Evolutionary conservation across 257 asterid species (phyloP).

Genomic region (Perilla frutescens): DNA sequence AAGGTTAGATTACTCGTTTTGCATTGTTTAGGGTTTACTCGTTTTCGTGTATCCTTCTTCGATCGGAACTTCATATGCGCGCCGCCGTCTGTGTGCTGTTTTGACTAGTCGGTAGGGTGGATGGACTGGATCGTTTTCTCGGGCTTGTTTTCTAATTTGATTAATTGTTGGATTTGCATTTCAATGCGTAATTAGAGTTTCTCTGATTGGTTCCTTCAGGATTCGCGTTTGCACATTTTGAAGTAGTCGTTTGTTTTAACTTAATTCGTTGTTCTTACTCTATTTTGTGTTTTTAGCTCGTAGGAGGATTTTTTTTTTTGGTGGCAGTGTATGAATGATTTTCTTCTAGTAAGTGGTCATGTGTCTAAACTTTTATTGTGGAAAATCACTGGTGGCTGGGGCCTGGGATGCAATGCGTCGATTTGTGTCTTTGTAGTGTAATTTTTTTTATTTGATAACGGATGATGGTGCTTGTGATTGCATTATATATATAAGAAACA

Average conservation of each 20-base stretch:
- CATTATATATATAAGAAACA: not conserved
- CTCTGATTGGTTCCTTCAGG: not conserved
- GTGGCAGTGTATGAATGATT: not conserved
- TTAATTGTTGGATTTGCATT: not conserved
- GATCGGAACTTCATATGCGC: not conserved
- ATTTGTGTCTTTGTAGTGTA: not conserved
- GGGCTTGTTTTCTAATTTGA: not conserved
- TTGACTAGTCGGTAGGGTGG: not conserved
- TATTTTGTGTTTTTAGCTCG: not conserved
- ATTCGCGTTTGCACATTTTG: not conserved
- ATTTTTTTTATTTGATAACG: not conserved
- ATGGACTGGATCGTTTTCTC: not conserved
- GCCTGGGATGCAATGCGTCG: too few relatives aligned
- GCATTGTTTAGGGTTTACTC: constrained; percentile 23
- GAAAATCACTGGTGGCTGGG: too few relatives aligned
- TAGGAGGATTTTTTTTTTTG: not conserved
- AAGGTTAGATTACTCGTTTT: constrained; percentile 3
- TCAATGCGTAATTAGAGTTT: not conserved
- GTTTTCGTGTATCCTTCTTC: not conserved
- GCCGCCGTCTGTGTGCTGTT: not conserved
- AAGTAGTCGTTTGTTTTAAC: not conserved
- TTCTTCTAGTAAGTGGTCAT: not conserved
- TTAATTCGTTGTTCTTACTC: not conserved
- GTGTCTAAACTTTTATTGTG: not conserved
- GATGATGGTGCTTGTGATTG: not conserved